These are phyloP conservation scores for Yamadazyma buinensis DNA, from an alignment of 1,139 yeast genomes.

Conservation along the genomic window DNA sequence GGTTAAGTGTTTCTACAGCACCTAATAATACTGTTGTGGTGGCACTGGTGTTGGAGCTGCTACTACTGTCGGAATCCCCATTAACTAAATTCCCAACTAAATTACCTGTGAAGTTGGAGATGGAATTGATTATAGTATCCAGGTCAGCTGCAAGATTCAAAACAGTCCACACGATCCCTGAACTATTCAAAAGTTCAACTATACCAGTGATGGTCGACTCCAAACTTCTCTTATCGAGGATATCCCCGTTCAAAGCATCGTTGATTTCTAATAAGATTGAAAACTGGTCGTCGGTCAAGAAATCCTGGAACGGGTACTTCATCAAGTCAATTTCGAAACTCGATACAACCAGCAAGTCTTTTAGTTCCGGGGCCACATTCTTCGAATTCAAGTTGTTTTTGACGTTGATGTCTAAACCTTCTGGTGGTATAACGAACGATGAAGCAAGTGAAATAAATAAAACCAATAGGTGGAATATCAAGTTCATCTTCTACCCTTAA, in stretches of 20 bases:
- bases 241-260: slow-evolving; percentile 9
- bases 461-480: too few species aligned
- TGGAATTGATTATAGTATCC: slow-evolving; percentile 23
- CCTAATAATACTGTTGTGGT: slow-evolving; percentile 9
- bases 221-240: slow-evolving; percentile 16
- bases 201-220: slow-evolving; percentile 21
- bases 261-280: slow-evolving; percentile 9
- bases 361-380: too few species aligned
- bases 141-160: slow-evolving; percentile 35
- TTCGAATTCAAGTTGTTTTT: too few species aligned
- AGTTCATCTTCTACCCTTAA: too few species aligned
- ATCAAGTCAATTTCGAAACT: too few species aligned
- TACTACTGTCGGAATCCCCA: not conserved
- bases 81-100: slow-evolving; percentile 12
- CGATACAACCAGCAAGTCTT: too few species aligned
- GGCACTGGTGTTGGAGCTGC: slow-evolving; percentile 6
- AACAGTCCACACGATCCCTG: slow-evolving; percentile 35
- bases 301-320: too few species aligned
- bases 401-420: too few species aligned
- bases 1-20: slow-evolving; percentile 18
- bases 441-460: too few species aligned
- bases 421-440: too few species aligned
- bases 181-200: slow-evolving; percentile 26
- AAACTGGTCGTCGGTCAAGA: slow-evolving; percentile 13
- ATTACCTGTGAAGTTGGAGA: slow-evolving; percentile 30